These are phyloP conservation scores for Sequoiadendron giganteum DNA, from an alignment of 75 land plant genomes.

Conservation along the genomic window DNA sequence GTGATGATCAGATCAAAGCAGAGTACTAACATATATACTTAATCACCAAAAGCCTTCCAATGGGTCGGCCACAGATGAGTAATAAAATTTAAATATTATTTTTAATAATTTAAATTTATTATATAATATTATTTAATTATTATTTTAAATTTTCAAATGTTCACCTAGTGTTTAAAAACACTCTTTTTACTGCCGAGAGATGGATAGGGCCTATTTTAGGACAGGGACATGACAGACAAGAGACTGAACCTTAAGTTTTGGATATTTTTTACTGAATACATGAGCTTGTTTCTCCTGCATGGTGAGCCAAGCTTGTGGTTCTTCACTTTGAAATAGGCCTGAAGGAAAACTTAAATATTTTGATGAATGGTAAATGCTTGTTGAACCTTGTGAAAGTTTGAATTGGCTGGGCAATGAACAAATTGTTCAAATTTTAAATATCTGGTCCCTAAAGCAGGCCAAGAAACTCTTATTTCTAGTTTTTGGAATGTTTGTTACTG, in stretches of 20 bases:
- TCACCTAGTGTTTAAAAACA: too few relatives aligned
- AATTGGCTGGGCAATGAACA: neutral
- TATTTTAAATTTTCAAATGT: too few relatives aligned
- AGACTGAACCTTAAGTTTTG: neutral
- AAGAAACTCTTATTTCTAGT: neutral
- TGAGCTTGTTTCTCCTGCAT: neutral
- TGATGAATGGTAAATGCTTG: neutral
- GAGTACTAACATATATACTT: too few relatives aligned
- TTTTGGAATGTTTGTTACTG: neutral
- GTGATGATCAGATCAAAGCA: too few relatives aligned
- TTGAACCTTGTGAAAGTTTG: neutral
- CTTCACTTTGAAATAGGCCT: neutral
- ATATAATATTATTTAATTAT: too few relatives aligned
- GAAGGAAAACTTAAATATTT: neutral
- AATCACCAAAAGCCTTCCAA: too few relatives aligned
- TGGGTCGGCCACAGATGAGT: too few relatives aligned
- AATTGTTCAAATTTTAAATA: neutral
- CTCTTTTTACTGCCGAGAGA: too few relatives aligned
- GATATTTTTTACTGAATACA: neutral
- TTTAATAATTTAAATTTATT: too few relatives aligned
- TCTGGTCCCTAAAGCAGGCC: neutral
- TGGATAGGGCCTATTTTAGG: too few relatives aligned
- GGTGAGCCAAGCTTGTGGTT: neutral
- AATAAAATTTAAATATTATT: too few relatives aligned
- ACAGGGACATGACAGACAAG: too few relatives aligned